Base-by-base conservation (phyloP, 2,329 filamentous ascomycete species). In the Hortaea werneckii region DNA sequence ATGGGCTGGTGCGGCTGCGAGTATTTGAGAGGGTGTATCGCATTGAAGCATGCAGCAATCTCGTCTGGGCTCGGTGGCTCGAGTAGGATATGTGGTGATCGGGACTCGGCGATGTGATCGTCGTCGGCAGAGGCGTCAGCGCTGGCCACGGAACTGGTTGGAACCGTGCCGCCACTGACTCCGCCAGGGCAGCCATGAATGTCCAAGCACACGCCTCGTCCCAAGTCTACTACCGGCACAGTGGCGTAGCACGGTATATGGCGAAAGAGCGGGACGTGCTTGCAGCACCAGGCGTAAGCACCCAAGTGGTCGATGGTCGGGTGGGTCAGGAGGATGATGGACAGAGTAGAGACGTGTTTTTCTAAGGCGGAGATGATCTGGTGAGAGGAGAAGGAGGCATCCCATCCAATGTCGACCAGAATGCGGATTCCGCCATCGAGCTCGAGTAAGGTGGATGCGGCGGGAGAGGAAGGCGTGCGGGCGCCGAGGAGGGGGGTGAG, bases 351-450 rank as follows among this genome's bases (percentile, higher is more conserved):
- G 7, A 94, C 80, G 72, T 77, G 94, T 85, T 87, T 92, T 68
- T 96, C 90, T 50, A 98, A 78, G 67, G 92, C 86, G 58, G 81
- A 81, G 4, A 20, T 20, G 43, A 98, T 78, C 30, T 35, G 40
- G 27, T 28, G 72, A 87, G 85, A 51, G 80, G 94, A 85, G 63
- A 98, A 96, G 2, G 78, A 78, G 64, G 94, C 87, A 63, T 96
- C 89, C 92, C 92, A 98, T 49, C 92, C 92, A 39, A 95, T 83
- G 63, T 95, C 90, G 34, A 98, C 80, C 44, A 98, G 77, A 43
- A 98, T 80, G 67, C 96, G 96, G 69, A 98, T 84, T 48, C 90
- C 92, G 53, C 90, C 90, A 70, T 98, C 92, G 46, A 98, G 83
- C 71, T 96, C 90, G 41, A 98, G 74, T 32, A 98, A 79, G n/a